These are phyloP conservation scores for Ceratobasidium sp. DNA, from an alignment of 1,284 basidiomycete genomes.

Conservation along the genomic window DNA sequence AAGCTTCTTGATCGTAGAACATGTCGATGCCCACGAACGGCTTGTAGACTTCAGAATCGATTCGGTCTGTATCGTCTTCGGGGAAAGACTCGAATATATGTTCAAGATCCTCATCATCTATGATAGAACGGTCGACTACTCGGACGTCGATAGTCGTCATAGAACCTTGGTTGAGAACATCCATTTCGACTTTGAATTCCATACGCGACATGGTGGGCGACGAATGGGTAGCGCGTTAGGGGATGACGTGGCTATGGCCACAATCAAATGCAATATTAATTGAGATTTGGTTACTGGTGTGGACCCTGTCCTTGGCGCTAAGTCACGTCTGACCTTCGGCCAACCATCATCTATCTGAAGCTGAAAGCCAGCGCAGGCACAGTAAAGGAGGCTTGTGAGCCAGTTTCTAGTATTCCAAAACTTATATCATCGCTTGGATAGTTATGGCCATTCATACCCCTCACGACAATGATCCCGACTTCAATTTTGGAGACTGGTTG, in stretches of 20 bases:
- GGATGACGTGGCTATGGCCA: conserved; percentile 35
- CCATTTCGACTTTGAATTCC: neutral
- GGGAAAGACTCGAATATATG: neutral
- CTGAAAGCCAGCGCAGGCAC: neutral
- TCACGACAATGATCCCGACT: neutral
- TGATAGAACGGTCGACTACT: conserved; percentile 15
- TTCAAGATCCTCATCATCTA: conserved; percentile 3
- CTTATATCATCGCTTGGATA: neutral
- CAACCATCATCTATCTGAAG: neutral
- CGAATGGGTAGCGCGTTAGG: neutral
- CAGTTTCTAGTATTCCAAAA: neutral
- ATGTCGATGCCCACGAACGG: conserved; percentile 10
- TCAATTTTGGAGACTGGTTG: conserved; percentile 6
- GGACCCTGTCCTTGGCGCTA: neutral
- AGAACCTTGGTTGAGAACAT: neutral
- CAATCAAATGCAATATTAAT: neutral
- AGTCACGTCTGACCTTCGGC: neutral
- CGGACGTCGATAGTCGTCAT: neutral
- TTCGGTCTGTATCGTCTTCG: neutral
- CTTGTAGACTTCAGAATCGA: neutral
- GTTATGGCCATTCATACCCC: neutral
- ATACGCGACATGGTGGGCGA: neutral
- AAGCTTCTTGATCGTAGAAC: conserved; percentile 14
- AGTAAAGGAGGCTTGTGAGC: neutral
- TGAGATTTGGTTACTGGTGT: neutral